Evolutionary conservation across 2,329 filamentous ascomycete genomes (phyloP), one percentile per base, ranked within the genome.

Genomic region (Paecilomyces sp.): DNA sequence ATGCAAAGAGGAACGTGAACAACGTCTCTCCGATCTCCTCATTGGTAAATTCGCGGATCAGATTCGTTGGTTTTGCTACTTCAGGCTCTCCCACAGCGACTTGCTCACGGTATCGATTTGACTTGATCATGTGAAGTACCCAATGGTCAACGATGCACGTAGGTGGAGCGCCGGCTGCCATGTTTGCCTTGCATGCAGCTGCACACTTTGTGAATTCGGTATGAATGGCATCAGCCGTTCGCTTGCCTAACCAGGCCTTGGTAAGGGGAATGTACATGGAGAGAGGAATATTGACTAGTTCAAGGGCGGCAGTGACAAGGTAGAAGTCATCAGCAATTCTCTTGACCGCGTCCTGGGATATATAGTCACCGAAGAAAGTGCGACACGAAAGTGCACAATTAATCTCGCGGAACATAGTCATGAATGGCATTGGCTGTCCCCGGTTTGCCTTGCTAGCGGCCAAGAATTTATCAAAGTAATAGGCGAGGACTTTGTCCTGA

Each of bases 211-310:
- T 80, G 71, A 97, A 97, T 74, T 96, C 92, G 56, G 83, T 84
- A 65, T 97, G 82, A 34, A 96, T 91, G 87, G 96, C 91, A 70
- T 96, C 91, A 60, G 93, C 88, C 31, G 92, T 91, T 80, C 92
- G 94, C 84, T 97, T 96, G 68, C 93, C 94, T 72, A 96, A 95
- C 92, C 92, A 97, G 4, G 92, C 92, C 81, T 92, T 93, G 73
- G 92, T 97, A 81, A 85, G 97, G 47, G 93, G 93, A 28, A 28
- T 28, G 6, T 28, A 28, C 51, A 97, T 78, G 73, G 97, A 97
- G 77, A 97, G 89, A 61, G 94, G 93, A 81, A 97, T 96, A 82
- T 97, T 97, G 82, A 99, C 94, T 54, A 97, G 85, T 77, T 99
- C 94, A 66, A 97, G 85, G 25, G 94, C 94, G 60, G 90, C 93